Evolutionary conservation across 2,329 filamentous ascomycete genomes (phyloP).

Genomic region (Hypoxylon sp.): DNA sequence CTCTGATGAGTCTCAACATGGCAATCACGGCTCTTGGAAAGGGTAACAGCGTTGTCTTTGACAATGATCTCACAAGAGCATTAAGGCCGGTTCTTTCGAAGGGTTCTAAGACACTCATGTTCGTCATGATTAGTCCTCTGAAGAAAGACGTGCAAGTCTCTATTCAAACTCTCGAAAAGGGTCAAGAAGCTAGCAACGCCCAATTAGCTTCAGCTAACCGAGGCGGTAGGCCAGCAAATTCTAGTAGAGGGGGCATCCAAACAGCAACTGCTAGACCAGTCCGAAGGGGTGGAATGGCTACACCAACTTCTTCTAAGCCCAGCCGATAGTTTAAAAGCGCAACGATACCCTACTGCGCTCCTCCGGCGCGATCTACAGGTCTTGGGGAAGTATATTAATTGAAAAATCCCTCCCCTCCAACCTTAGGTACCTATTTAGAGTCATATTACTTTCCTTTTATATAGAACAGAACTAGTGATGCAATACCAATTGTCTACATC

Average conservation of each 20-base stretch:
- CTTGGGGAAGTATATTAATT: neutral
- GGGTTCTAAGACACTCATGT: conserved; percentile 97
- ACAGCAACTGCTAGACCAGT: too few species aligned
- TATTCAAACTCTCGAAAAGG: conserved; percentile 45
- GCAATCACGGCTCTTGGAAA: conserved; percentile 91
- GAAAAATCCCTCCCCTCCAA: neutral
- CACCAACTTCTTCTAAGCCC: neutral
- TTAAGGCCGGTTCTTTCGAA: conserved; percentile 92
- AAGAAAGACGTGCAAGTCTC: conserved; percentile 78
- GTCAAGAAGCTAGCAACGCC: conserved; percentile 43
- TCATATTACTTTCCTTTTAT: neutral
- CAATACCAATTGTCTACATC: neutral
- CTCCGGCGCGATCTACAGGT: neutral
- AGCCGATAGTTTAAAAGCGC: neutral
- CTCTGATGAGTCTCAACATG: conserved; percentile 89
- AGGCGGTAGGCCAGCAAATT: neutral
- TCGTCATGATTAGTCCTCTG: conserved; percentile 94
- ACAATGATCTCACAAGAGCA: conserved; percentile 93
- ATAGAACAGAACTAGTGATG: neutral
- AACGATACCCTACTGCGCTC: neutral
- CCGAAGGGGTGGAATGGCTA: too few species aligned
- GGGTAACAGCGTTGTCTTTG: conserved; percentile 85
- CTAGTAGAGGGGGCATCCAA: neutral
- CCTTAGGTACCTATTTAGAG: too few species aligned
- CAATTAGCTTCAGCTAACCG: conserved; percentile 29